Conservation (phyloP, 2,329 filamentous ascomycete genomes). For the Metarhizium album region DNA sequence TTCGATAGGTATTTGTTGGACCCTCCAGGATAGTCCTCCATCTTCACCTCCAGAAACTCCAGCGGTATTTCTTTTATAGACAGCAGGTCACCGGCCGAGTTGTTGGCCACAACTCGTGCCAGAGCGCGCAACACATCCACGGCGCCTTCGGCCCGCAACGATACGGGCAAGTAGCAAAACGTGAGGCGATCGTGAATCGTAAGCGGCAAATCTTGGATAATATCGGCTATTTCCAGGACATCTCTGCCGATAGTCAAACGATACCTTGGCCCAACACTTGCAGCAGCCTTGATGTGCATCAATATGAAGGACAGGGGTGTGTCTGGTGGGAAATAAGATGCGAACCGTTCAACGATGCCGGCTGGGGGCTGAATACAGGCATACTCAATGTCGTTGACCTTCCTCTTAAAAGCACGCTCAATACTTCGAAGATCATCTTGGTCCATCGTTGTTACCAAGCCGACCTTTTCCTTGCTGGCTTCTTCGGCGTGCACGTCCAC, state of each 20-base stretch:
- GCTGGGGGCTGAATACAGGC: slow-evolving; percentile 69
- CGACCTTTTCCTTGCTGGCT: slow-evolving; percentile 36
- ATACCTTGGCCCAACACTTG: slow-evolving; percentile 53
- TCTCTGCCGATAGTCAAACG: slow-evolving; percentile 50
- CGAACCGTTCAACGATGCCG: slow-evolving; percentile 61
- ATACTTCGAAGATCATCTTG: slow-evolving; percentile 55
- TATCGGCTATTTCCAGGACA: slow-evolving; percentile 56
- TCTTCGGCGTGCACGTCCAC: slow-evolving; percentile 4
- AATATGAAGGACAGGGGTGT: slow-evolving; percentile 81
- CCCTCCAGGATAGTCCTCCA: slow-evolving; percentile 23
- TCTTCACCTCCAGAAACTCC: slow-evolving; percentile 59
- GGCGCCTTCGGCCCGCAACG: slow-evolving; percentile 38
- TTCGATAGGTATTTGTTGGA: slow-evolving; percentile 48
- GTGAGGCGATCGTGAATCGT: slow-evolving; percentile 63
- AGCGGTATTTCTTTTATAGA: slow-evolving; percentile 62
- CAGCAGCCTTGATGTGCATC: slow-evolving; percentile 60
- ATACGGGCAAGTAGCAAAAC: slow-evolving; percentile 61
- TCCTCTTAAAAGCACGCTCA: slow-evolving; percentile 46
- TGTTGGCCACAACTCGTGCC: slow-evolving; percentile 58
- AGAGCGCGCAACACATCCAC: slow-evolving; percentile 47
- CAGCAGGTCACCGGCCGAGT: slow-evolving; percentile 56
- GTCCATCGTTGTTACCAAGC: slow-evolving; percentile 72
- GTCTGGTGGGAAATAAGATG: slow-evolving; percentile 67
- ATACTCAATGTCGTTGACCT: slow-evolving; percentile 54
- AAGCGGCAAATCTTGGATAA: slow-evolving; percentile 62